Evolutionary conservation across 208 protist genomes (phyloP), one percentile per base, ranked within the genome.

Genomic region (Acanthamoeba sp.): DNA sequence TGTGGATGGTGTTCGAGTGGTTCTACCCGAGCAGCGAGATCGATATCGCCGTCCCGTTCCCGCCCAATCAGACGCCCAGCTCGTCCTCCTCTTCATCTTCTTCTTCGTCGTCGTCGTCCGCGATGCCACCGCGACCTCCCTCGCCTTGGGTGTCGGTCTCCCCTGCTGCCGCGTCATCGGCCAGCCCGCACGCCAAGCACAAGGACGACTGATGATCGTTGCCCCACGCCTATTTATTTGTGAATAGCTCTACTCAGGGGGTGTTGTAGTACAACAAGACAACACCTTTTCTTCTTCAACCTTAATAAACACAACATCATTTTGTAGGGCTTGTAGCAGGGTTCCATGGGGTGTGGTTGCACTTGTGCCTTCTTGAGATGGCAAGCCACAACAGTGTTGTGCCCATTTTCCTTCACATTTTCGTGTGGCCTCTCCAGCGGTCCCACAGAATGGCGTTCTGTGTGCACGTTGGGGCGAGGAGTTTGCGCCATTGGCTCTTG

Each of bases 1-100:
- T 99, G 78, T 99, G 97, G 97, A 48, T 98, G 14, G 78, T 98
- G 48, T 96, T 98, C 29, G 97, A 97, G 88, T 97, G 95, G 78
- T 93, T 98, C 40, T 95, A 98, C 57, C 98, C 98, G 0, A 90
- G 78, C 24, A 94, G 97, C 38, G 94, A 97, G 62, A 98, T 99
- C 73, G 98, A 99, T 93, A 97, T 98, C 52, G 98, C 98, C 1
- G 97, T 98, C 32, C 98, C 99, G 95, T 99, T 99, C 88, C 98
- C 98, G 10, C 73, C 73, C 0, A 34, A 18, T 32, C 4, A 7
- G 22, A 73, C 29, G 1, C 1, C 64, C 10, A 40, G 29, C 10
- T 73, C 64, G 0, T 73, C 64, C 38, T 73, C 64, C 10, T 73
- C 64, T 45, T 80, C 45, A 1, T 50, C 45, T 10, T 50, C 55